Evolutionary conservation across 2,329 filamentous ascomycete species (phyloP).

Genomic region (Trichoderma cornu-damae): DNA sequence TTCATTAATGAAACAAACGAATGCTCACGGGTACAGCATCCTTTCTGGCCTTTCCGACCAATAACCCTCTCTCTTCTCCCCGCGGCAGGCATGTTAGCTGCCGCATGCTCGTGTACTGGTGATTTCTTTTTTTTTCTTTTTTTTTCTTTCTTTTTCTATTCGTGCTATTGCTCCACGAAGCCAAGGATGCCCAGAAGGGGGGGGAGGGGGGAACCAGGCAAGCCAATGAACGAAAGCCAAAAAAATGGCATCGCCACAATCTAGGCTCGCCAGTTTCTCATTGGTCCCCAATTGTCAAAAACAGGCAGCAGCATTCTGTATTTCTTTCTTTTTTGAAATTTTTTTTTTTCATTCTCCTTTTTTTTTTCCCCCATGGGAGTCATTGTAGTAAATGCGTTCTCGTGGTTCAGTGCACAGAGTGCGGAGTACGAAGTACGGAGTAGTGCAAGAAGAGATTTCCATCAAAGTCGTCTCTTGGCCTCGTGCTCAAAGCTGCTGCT

Average conservation of each 20-base stretch:
- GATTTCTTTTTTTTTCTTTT: background rate
- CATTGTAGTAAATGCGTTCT: background rate
- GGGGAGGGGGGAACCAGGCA: background rate
- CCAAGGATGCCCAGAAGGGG: background rate
- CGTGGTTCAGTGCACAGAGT: background rate
- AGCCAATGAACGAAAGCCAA: conserved; percentile 5
- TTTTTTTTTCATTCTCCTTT: background rate
- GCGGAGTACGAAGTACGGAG: background rate
- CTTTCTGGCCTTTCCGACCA: conserved; percentile 8
- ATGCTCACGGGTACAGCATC: conserved; percentile 14
- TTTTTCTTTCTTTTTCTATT: background rate
- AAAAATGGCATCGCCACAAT: conserved; percentile 7
- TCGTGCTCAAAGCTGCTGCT: background rate
- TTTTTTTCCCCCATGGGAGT: conserved; percentile 7
- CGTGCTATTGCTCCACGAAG: background rate
- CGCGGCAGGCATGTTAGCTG: conserved; percentile 2
- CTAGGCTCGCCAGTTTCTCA: background rate
- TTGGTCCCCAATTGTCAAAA: conserved; percentile 2
- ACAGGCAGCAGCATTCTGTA: conserved; percentile 15
- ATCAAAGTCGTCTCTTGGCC: background rate
- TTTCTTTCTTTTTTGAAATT: too few relatives aligned
- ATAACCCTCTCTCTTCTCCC: background rate
- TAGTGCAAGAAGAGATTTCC: background rate
- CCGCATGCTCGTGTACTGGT: background rate
- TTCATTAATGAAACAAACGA: conserved; percentile 10